A percentile compares a stretch with the other conserved stretches of the same genome.
Evolutionary conservation across 148 eudicot genomes (phyloP).

Genomic region (Camellia sinensis): DNA sequence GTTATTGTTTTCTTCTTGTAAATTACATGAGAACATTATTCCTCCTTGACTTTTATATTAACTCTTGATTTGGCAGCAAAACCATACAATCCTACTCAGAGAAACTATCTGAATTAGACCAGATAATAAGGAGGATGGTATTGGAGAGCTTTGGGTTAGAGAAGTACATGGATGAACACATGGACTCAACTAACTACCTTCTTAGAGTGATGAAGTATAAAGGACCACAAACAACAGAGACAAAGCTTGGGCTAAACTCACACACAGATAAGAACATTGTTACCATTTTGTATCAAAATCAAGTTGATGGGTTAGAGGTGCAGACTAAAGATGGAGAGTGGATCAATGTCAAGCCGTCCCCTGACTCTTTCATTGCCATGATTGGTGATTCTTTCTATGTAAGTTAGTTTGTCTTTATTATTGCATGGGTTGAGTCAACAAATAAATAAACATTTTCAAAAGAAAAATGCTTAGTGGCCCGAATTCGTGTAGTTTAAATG

Average conservation of each 20-base stretch:
- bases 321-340: constrained; percentile 41
- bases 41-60: neutral
- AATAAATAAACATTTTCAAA: too few relatives aligned
- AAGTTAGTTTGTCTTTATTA: neutral
- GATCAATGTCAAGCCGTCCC: constrained; percentile 31
- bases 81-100: constrained; percentile 31
- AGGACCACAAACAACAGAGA: constrained; percentile 31
- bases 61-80: constrained; percentile 22
- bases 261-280: constrained; percentile 48
- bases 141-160: constrained; percentile 39
- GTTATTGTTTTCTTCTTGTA: too few relatives aligned
- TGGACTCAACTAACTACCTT: constrained; percentile 37
- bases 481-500: too few relatives aligned
- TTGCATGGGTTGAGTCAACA: too few relatives aligned
- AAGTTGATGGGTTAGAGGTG: constrained; percentile 39
- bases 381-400: constrained; percentile 40
- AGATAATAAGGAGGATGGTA: constrained; percentile 39
- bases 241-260: constrained; percentile 28
- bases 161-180: constrained; percentile 38
- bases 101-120: constrained; percentile 34
- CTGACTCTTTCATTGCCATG: constrained; percentile 33
- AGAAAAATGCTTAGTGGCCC: too few relatives aligned
- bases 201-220: constrained; percentile 42
- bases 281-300: constrained; percentile 39
- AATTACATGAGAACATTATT: too few relatives aligned